Evolutionary conservation across 2,329 filamentous ascomycete species (phyloP), one percentile per base, ranked within the genome.

Genomic region (Alternaria incomplexa): DNA sequence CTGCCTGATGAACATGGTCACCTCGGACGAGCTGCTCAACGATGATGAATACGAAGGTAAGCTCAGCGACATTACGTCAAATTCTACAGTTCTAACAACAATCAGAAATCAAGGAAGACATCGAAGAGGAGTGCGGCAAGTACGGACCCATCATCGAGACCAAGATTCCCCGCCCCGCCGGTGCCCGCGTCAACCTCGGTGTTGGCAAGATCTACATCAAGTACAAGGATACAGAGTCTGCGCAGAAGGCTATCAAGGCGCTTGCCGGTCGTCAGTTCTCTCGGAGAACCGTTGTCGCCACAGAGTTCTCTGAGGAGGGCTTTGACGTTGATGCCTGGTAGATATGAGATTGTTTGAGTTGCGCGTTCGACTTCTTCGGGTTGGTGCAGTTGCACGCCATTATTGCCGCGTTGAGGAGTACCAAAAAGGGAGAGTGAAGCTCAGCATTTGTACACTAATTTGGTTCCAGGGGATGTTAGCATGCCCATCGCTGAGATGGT

Each of bases 151-250:
- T 99, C 26, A 68, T 93, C 45, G 92, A 93, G n/a, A 84, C 98
- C 81, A 99, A 99, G 84, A 90, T 99, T 62, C 96, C 96, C 5
- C 88, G 96, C 63, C 95, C 96, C 2, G 89, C 88, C 22, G 92
- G 92, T 71, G 93, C 92, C 52, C 89, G 93, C 72, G 91, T 96
- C 77, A 92, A 91, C 22, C 88, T 93, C 28, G 96, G 96, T 50
- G 93, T 99, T 22, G 96, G 96, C 78, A 99, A 98, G 86, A 98
- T 99, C 71, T 99, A 91, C 78, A 90, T 99, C 83, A 98, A 97
- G 80, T 99, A 93, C 76, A 92, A 96, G 68, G 88, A 85, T 4
- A 83, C 87, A 3, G 93, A 93, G 54, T 89, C 90, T 9, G 92
- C 95, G 20, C 90, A 91, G 66, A 94, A 92, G 75, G 96, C 96